Percentiles rank a stretch among this genome's conserved stretches.
phyloP scores from a whole-genome alignment of 1,139 yeast genomes.

The Suhomyces guaymorum region DNA sequence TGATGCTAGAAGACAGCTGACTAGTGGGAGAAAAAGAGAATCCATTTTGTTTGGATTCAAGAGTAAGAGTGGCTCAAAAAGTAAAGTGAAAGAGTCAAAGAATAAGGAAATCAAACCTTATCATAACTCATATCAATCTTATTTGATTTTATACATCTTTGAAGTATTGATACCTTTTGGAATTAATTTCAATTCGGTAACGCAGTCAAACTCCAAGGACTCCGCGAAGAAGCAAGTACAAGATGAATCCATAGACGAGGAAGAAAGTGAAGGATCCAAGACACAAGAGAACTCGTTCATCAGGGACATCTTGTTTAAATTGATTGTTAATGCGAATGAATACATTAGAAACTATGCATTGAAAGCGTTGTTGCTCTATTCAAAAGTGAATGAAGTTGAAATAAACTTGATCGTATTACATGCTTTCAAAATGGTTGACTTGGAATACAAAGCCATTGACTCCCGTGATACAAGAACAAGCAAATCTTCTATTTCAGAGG shows the following conservation, averaged over 20 bases:
- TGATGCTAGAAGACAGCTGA: conserved; percentile 1
- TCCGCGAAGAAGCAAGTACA: conserved; percentile 16
- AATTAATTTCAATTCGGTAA: conserved; percentile 33
- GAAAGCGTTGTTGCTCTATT: conserved; percentile 34
- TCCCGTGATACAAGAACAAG: conserved; percentile 18
- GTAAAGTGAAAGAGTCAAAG: conserved; percentile 21
- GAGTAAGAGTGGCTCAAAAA: conserved; percentile 24
- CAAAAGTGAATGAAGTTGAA: conserved; percentile 35
- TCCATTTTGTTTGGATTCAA: conserved; percentile 33
- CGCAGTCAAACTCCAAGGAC: conserved; percentile 13
- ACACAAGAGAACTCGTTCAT: conserved; percentile 27
- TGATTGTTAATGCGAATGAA: conserved; percentile 35
- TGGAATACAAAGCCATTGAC: conserved; percentile 30
- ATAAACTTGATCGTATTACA: conserved; percentile 39
- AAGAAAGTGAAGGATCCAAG: conserved; percentile 20
- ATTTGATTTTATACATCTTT: conserved; percentile 32
- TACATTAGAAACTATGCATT: conserved; percentile 42
- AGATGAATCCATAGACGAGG: conserved; percentile 27
- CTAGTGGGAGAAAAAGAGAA: conserved; percentile 24
- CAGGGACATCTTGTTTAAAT: conserved; percentile 32
- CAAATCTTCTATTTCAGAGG: conserved; percentile 15
- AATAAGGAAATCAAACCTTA: conserved; percentile 29
- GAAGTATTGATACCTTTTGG: conserved; percentile 42
- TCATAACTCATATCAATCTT: conserved; percentile 39
- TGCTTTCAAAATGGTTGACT: conserved; percentile 34